Conservation (phyloP, 495 filamentous ascomycete species). For the Wilcoxina mikolae region DNA sequence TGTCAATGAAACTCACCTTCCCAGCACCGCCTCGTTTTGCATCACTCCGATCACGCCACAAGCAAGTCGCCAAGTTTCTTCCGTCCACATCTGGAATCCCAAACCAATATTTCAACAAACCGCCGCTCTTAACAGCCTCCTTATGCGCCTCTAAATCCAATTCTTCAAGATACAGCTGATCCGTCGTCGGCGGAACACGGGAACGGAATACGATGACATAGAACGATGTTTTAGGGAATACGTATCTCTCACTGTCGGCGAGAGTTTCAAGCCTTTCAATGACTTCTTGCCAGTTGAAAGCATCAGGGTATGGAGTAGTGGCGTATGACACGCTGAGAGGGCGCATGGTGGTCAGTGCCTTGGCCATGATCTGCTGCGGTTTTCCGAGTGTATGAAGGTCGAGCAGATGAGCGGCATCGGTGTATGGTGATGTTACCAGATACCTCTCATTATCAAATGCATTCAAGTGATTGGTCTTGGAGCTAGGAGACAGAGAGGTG, state of each 20-base stretch:
- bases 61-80: constrained; percentile 59
- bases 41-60: constrained; percentile 59
- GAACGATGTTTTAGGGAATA: constrained; percentile 51
- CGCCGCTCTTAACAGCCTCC: constrained; percentile 62
- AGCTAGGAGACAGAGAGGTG: too few species aligned
- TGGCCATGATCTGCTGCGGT: constrained; percentile 52
- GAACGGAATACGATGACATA: constrained; percentile 77
- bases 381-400: constrained; percentile 49
- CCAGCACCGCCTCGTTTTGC: constrained; percentile 53
- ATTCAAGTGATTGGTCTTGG: too few species aligned
- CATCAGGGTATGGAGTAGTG: constrained; percentile 53
- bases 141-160: constrained; percentile 62
- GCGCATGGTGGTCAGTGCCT: constrained; percentile 48
- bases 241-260: constrained; percentile 33
- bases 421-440: constrained; percentile 62
- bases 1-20: constrained; percentile 24
- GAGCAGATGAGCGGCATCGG: constrained; percentile 49
- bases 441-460: too few species aligned
- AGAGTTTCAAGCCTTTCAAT: constrained; percentile 40
- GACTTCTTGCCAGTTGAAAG: constrained; percentile 64
- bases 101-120: constrained; percentile 87
- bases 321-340: constrained; percentile 57
- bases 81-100: constrained; percentile 48
- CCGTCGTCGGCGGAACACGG: constrained; percentile 43
- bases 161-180: constrained; percentile 45